Evolutionary conservation across 2,329 filamentous ascomycete genomes (phyloP), one percentile per base, ranked within the genome.

Genomic region (Podosphaera fusca): DNA sequence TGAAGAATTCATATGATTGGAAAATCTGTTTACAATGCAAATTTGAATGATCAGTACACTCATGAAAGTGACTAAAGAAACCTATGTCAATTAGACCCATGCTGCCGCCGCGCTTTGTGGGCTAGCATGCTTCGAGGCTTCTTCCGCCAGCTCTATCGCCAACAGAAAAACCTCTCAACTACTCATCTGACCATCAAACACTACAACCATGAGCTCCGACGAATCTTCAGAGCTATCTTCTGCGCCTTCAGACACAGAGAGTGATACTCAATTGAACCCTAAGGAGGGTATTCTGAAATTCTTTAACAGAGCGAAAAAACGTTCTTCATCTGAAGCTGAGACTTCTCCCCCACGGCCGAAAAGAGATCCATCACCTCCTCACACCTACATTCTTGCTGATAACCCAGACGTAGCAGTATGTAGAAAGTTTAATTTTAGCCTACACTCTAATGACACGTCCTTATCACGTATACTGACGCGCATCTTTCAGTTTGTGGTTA

Each of bases 331-430:
- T 65, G 77, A 76, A 70, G 75, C 80, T 65, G 71, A 74, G 56
- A 57, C 65, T 46, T 79, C 81, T 63, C 81, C 83, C 61, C 81
- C 81, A 58, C 75, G 81, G 65, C 80, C 79, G 66, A 94, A 92
- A 74, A 78, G 90, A 68, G 82, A 84, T 58, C 82, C 87, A 29
- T 95, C 89, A 62, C 90, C 90, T 63, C 82, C 87, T 7, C 90
- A 95, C 69, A 87, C 95, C 75, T 86, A 84, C 70, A 83, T 87
- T 34, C 74, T 95, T 58, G 87, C 87, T 60, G 90, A 96, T 69
- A 95, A 94, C 69, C 78, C 85, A 60, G 85, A 92, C 67, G 89
- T 96, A 72, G 85, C 90, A 64, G 89, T 95, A 77, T 71, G 89
- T 86, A 59, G 60, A 62, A 54, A 59, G 67, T 66, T 65, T 65